These are phyloP conservation scores for Suillus subalutaceus DNA, from an alignment of 768 basidiomycete species.

Conservation along the genomic window DNA sequence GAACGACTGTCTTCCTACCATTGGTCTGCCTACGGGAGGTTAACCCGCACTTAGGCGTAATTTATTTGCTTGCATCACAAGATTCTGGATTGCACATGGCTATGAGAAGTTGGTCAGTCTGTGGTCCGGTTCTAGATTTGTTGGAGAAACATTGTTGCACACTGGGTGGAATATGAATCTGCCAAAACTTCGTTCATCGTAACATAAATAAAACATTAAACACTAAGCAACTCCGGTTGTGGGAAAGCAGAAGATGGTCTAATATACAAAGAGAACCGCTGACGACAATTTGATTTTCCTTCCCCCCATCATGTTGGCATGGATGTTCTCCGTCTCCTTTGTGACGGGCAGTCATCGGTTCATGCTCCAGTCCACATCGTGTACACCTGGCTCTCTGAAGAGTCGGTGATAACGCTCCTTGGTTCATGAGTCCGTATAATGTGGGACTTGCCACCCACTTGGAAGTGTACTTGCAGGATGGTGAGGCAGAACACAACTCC, in stretches of 20 bases:
- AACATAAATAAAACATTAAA: neutral
- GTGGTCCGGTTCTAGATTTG: too few species aligned
- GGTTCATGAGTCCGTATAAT: neutral
- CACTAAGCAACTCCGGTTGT: neutral
- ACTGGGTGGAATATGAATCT: too few species aligned
- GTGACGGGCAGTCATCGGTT: neutral
- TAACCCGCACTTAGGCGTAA: too few species aligned
- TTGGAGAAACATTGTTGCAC: too few species aligned
- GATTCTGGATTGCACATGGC: too few species aligned
- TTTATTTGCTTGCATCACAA: too few species aligned
- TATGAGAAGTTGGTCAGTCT: too few species aligned
- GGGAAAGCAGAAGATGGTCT: neutral
- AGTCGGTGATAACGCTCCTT: neutral
- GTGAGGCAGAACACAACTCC: slow-evolving; percentile 12
- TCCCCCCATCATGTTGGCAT: neutral
- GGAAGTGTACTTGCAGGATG: slow-evolving; percentile 13
- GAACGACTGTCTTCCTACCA: too few species aligned
- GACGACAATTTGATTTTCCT: neutral
- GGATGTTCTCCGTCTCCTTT: neutral
- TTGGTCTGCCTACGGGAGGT: too few species aligned
- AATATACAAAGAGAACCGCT: neutral
- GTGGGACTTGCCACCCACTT: neutral
- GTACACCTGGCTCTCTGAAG: neutral
- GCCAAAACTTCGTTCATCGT: neutral
- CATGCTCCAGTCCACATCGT: neutral